Conservation (phyloP, 257 asterid genomes). For the Thymus mandschuricus region DNA sequence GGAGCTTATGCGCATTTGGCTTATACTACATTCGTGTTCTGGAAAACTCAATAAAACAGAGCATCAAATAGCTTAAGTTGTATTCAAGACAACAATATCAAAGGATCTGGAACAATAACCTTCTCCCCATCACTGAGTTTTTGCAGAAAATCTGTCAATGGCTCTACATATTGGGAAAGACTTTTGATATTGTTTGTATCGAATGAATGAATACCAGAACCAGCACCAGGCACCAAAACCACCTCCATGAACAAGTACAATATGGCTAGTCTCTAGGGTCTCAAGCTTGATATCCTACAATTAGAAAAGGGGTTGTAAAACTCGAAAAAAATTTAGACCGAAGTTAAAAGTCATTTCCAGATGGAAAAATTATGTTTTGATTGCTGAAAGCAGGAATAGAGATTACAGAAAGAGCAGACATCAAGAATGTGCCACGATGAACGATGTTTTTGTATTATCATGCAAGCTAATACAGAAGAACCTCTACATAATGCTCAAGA, state of each 20-base stretch:
- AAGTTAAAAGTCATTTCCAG: background rate
- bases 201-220: conserved; percentile 91
- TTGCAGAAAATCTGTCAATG: conserved; percentile 72
- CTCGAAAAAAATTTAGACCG: conserved; percentile 11
- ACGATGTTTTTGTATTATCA: background rate
- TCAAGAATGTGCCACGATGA: background rate
- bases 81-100: background rate
- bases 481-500: background rate
- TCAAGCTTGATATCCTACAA: conserved; percentile 78
- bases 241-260: conserved; percentile 99
- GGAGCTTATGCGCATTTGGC: conserved; percentile 2
- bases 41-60: background rate
- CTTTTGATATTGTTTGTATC: conserved; percentile 81
- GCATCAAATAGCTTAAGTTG: background rate
- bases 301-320: conserved; percentile 20
- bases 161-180: conserved; percentile 86
- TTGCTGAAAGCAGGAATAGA: conserved; percentile 3
- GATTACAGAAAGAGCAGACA: background rate
- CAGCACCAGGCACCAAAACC: conserved; percentile 99
- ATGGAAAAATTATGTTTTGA: background rate
- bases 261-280: conserved; percentile 74
- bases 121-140: conserved; percentile 77
- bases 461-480: conserved; percentile 12
- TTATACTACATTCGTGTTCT: background rate
- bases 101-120: conserved; percentile 50